Conservation (phyloP, 495 filamentous ascomycete genomes). For the Parmelia sp. region DNA sequence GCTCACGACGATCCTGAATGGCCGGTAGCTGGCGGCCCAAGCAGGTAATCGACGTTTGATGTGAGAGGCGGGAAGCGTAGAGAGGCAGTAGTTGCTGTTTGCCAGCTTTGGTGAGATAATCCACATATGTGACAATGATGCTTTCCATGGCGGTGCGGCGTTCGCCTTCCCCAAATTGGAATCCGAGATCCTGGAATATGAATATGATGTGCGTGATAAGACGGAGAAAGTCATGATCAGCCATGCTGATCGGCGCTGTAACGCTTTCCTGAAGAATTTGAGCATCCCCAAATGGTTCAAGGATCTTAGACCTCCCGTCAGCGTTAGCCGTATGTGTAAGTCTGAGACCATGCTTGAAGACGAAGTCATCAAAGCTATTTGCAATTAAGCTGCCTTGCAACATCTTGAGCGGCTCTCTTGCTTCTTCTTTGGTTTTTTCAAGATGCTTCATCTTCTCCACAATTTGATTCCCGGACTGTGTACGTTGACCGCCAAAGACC, state of each 20-base stretch:
- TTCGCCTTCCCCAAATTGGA: conserved; percentile 31
- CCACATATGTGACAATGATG: conserved; percentile 68
- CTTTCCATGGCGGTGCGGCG: conserved; percentile 46
- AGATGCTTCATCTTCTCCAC: conserved; percentile 43
- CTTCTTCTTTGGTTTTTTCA: conserved; percentile 38
- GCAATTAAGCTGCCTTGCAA: conserved; percentile 62
- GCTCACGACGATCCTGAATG: conserved; percentile 52
- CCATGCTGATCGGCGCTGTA: conserved; percentile 38
- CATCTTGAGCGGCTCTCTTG: conserved; percentile 51
- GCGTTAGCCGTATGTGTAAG: conserved; percentile 49
- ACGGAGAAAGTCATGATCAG: conserved; percentile 53
- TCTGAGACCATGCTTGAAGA: conserved; percentile 52
- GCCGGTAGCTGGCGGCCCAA: conserved; percentile 53
- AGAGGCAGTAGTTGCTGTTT: conserved; percentile 72
- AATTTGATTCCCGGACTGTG: conserved; percentile 43
- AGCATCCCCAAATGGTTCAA: conserved; percentile 32
- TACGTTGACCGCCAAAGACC: conserved; percentile 46
- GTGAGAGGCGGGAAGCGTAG: conserved; percentile 72
- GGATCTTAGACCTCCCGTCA: conserved; percentile 41
- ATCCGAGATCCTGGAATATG: conserved; percentile 38
- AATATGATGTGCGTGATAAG: conserved; percentile 56
- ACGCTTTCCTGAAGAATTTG: conserved; percentile 23
- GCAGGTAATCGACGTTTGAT: conserved; percentile 37
- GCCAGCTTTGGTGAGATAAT: conserved; percentile 61
- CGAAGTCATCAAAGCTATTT: conserved; percentile 49